These are phyloP conservation scores for Tulasnella sp. DNA, from an alignment of 768 basidiomycete species.

Conservation along the genomic window DNA sequence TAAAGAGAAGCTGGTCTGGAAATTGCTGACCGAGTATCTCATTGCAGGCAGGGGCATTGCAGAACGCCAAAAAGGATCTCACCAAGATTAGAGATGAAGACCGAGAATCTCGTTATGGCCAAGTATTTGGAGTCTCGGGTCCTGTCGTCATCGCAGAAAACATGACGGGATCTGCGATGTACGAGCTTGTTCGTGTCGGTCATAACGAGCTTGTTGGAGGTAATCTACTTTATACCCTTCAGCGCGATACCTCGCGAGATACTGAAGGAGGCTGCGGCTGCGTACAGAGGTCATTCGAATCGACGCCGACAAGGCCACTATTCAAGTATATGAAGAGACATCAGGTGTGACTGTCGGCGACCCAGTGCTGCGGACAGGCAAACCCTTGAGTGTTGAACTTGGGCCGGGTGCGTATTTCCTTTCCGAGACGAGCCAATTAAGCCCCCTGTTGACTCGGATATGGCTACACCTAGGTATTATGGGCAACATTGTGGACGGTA, in stretches of 20 bases:
- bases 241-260: not conserved
- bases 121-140: conserved; percentile 92
- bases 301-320: conserved; percentile 95
- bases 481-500: conserved; percentile 99
- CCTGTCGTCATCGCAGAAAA: conserved; percentile 97
- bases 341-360: conserved; percentile 98
- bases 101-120: conserved; percentile 74
- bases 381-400: conserved; percentile 94
- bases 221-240: conserved; percentile 29
- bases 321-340: conserved; percentile 99
- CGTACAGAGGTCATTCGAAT: conserved; percentile 93
- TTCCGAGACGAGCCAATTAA: not conserved
- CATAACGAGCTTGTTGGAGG: conserved; percentile 98
- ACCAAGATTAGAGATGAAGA: conserved; percentile 88
- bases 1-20: not conserved
- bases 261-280: not conserved
- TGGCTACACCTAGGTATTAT: conserved; percentile 61
- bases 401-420: conserved; percentile 66
- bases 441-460: not conserved
- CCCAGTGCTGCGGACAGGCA: conserved; percentile 94
- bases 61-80: conserved; percentile 82
- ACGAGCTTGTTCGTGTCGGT: conserved; percentile 95
- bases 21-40: not conserved
- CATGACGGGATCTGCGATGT: conserved; percentile 95
- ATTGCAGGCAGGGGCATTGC: conserved; percentile 78